Base-by-base conservation (phyloP, 768 basidiomycete genomes). In the Boletus reticuloceps region DNA sequence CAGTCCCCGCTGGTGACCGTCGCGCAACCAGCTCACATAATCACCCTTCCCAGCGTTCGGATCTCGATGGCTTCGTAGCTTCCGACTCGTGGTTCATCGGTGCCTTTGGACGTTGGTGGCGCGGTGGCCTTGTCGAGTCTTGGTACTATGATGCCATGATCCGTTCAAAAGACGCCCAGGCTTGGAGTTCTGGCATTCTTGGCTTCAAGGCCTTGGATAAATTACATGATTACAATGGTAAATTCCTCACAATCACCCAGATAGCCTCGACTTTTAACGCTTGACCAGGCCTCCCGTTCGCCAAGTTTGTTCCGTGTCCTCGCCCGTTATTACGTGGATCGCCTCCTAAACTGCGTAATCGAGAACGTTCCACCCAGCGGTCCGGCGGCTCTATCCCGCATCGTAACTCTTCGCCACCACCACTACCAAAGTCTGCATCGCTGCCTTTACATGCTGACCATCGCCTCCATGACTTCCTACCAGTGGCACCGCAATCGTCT, bases 51-150 rank as follows among this genome's bases (percentile, higher is more conserved):
- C 66, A 74, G 52, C 62, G 67, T 37, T 67, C 69, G 14, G 68
- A 72, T 50, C 56, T 55, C 31, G 79, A 83, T 62, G 72, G 68
- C 53, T 76, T 79, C 59, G 77, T 83, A 60, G 75, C 86, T 54
- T 80, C 84, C 29, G 89, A 94, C 71, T 84, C 88, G 36, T 93
- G 92, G 89, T 96, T 91, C 71, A 77, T 96, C 57, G 94, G 94
- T 31, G 87, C 87, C 12, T 95, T 95, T 72, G 94, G 94, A 2
- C 84, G 81, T 58, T 96, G 94, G 94, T 95, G 90, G 88, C 77
- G 87, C 45, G 91, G 88, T 43, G 91, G 90, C 39, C 73, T 82
- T n/a, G 76, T 92, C 53, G 86, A 91, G 59, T 79, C 84, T n/a
- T 89, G 88, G 85, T 90, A 84, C 74, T 82, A 83, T 60, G 83